These are phyloP conservation scores for Ustilago xerochloae DNA, from an alignment of 1,284 basidiomycete species.

Conservation along the genomic window DNA sequence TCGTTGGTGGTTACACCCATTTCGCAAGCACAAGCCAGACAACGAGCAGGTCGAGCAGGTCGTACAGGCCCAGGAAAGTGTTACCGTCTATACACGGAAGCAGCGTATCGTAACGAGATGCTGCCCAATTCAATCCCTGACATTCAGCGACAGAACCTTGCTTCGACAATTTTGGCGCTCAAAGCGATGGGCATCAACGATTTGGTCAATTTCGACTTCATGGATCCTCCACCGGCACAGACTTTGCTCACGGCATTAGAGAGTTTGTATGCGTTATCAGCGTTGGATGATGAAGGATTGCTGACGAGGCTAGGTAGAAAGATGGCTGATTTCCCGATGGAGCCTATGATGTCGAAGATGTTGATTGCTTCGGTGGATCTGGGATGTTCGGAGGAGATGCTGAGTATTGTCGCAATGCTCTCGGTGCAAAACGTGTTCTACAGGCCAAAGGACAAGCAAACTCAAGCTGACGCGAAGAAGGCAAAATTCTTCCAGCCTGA, in stretches of 20 bases:
- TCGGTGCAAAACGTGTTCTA: slow-evolving; percentile 97
- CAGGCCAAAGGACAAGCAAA: slow-evolving; percentile 97
- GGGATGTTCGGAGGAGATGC: slow-evolving; percentile 95
- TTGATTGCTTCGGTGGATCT: slow-evolving; percentile 94
- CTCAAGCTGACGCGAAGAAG: slow-evolving; percentile 98
- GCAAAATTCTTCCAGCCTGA: slow-evolving; percentile 87
- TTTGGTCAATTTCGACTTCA: slow-evolving; percentile 96
- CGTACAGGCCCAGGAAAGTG: slow-evolving; percentile 98
- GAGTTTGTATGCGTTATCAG: slow-evolving; percentile 91
- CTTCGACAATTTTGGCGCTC: slow-evolving; percentile 90
- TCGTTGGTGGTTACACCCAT: slow-evolving; percentile 98
- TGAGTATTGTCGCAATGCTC: slow-evolving; percentile 97
- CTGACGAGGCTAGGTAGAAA: slow-evolving; percentile 93
- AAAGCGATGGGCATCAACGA: slow-evolving; percentile 99
- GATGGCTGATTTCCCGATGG: slow-evolving; percentile 99
- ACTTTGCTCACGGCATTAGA: slow-evolving; percentile 96
- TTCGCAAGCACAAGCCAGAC: slow-evolving; percentile 96
- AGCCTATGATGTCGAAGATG: slow-evolving; percentile 96
- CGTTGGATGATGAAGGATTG: slow-evolving; percentile 94
- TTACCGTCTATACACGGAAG: slow-evolving; percentile 96
- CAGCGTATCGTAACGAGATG: slow-evolving; percentile 98
- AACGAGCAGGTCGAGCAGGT: slow-evolving; percentile 93
- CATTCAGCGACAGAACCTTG: slow-evolving; percentile 93
- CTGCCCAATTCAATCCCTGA: slow-evolving; percentile 96
- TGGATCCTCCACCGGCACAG: slow-evolving; percentile 97